These are phyloP conservation scores for Claviceps capensis DNA, from an alignment of 2,329 filamentous ascomycete genomes.

Conservation along the genomic window DNA sequence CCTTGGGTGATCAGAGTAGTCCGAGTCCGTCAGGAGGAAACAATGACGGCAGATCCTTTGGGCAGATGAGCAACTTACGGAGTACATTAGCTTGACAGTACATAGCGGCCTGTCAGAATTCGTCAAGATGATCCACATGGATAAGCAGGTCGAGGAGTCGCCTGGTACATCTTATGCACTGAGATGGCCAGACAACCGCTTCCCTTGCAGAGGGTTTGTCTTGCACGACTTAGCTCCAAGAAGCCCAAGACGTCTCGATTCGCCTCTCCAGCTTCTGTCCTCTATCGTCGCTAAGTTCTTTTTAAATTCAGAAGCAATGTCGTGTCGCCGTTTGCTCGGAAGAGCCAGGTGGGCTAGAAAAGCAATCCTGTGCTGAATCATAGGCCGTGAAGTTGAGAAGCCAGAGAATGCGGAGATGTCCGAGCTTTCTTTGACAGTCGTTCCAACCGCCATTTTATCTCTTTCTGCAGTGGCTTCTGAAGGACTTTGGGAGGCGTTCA, in stretches of 20 bases:
- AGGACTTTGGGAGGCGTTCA: neutral
- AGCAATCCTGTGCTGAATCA: slow-evolving; percentile 6
- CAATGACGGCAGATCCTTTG: neutral
- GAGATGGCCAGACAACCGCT: slow-evolving; percentile 4
- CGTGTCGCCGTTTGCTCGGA: slow-evolving; percentile 4
- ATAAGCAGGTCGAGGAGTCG: slow-evolving; percentile 4
- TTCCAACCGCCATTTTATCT: slow-evolving; percentile 1
- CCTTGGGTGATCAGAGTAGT: neutral
- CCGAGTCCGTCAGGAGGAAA: slow-evolving; percentile 1
- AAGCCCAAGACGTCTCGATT: neutral
- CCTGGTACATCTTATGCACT: slow-evolving; percentile 7
- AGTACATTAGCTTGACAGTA: neutral
- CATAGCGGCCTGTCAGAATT: neutral
- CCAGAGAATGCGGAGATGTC: neutral
- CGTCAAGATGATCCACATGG: neutral
- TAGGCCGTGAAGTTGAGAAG: neutral
- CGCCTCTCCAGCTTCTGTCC: slow-evolving; percentile 2
- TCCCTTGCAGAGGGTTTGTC: slow-evolving; percentile 9
- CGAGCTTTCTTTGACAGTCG: slow-evolving; percentile 2
- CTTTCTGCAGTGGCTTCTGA: slow-evolving; percentile 2
- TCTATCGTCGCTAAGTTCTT: slow-evolving; percentile 3
- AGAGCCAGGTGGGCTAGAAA: slow-evolving; percentile 2
- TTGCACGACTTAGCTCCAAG: neutral
- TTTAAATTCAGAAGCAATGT: neutral
- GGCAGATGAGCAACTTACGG: neutral